phyloP scores from a whole-genome alignment of 2,329 filamentous ascomycete genomes.

The Cordyceps militaris region DNA sequence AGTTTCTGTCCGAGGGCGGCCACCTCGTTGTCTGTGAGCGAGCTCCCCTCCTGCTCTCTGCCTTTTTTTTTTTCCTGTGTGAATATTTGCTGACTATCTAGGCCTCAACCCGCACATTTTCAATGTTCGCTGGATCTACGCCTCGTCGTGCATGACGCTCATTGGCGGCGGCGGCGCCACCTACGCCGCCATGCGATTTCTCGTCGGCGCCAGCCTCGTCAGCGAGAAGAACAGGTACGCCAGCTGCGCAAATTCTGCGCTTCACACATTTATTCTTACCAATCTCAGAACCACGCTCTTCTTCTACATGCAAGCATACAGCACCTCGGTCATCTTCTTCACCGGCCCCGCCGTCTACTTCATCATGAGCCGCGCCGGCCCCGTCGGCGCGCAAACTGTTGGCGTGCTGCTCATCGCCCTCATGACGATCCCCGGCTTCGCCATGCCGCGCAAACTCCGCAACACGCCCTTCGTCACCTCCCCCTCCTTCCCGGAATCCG shows the following conservation, averaged over 20 bases:
- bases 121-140: conserved; percentile 9
- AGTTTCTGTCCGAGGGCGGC: conserved; percentile 1
- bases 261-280: neutral
- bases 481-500: too few relatives aligned
- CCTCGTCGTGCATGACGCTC: conserved; percentile 7
- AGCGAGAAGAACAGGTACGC: conserved; percentile 8
- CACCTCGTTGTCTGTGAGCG: conserved; percentile 4
- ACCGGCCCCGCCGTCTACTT: conserved; percentile 8
- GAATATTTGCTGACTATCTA: neutral
- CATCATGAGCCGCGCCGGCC: conserved; percentile 7
- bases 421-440: conserved; percentile 1
- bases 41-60: neutral
- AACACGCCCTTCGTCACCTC: neutral
- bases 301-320: conserved; percentile 6
- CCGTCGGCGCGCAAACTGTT: neutral
- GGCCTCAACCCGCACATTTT: conserved; percentile 6
- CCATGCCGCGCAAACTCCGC: conserved; percentile 6
- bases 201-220: conserved; percentile 1
- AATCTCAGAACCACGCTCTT: conserved; percentile 5
- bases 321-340: neutral
- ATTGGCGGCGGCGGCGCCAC: conserved; percentile 9
- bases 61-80: too few relatives aligned
- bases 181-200: conserved; percentile 1
- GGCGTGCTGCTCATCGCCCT: neutral
- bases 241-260: neutral